Evolutionary conservation across 2,329 filamentous ascomycete genomes (phyloP), one percentile per base, ranked within the genome.

Genomic region (Ophiostoma ulmi): DNA sequence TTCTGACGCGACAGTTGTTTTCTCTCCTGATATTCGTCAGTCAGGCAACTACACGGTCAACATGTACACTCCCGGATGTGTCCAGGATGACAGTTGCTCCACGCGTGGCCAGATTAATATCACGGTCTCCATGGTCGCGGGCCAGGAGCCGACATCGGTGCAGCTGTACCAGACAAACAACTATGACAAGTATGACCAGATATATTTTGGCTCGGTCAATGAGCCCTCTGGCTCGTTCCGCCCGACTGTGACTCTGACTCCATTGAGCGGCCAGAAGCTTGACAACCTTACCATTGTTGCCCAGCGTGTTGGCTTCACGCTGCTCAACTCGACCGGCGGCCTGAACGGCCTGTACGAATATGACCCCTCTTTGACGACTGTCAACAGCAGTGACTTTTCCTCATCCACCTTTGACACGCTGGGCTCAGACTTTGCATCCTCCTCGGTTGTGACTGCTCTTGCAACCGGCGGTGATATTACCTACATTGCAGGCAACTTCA

Each of bases 121-220:
- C 69, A 86, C 88, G 2, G 80, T 82, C 75, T 76, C 80, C 70
- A 77, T 79, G 75, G 75, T 81, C 75, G 73, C 74, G 68, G 78
- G 79, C 48, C 82, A 86, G 5, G 83, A 89, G 71, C 84, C 87
- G 38, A 87, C 84, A 0, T 85, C 86, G 0, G 69, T 73, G 11
- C 72, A 73, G 61, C 81, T 97, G 8, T 96, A 87, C 78, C 95
- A 99, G 80, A 97, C 94, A 22, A 99, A 99, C 80, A 87, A 96
- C 78, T 96, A 90, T 78, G 94, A 98, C 83, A 99, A 99, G 80
- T 98, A 97, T 77, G 95, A 99, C 77, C 89, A 92, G 75, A 89
- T 99, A 72, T 97, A 93, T 80, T 91, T 90, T 74, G 95, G 94
- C 66, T 88, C 88, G 74, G 88, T 99, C 70, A 93, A 98, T 77